A percentile compares a stretch with the other conserved stretches of the same genome.
These are phyloP conservation scores for Boletus smithii DNA, from an alignment of 1,284 basidiomycete species.

Conservation along the genomic window DNA sequence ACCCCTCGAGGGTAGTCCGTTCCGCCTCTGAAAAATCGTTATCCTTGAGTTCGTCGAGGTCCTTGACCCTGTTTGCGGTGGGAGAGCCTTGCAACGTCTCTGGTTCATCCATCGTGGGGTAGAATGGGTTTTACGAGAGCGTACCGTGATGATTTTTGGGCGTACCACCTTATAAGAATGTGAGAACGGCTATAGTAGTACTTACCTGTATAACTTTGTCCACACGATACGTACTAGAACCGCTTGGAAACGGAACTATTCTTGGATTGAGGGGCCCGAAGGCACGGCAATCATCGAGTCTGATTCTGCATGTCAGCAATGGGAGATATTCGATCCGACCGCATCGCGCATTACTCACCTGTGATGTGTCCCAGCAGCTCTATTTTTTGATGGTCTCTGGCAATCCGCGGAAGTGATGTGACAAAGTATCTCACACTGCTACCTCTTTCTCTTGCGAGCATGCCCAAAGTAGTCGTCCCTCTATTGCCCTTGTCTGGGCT, in stretches of 20 bases:
- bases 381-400: neutral
- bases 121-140: neutral
- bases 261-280: no score
- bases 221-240: no score
- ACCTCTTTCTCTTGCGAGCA: slow-evolving; percentile 26
- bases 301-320: no score
- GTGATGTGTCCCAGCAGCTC: neutral
- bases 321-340: no score
- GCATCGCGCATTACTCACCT: neutral
- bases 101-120: slow-evolving; percentile 6
- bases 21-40: slow-evolving; percentile 18
- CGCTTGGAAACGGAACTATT: no score
- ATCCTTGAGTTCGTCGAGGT: slow-evolving; percentile 8
- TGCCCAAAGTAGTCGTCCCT: slow-evolving; percentile 62
- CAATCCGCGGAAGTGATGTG: neutral
- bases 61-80: slow-evolving; percentile 5
- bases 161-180: no score
- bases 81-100: neutral
- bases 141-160: neutral
- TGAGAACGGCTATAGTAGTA: no score
- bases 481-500: slow-evolving; percentile 71
- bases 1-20: slow-evolving; percentile 29
- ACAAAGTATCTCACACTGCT: neutral
- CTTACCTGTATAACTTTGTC: no score
- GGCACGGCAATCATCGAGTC: no score